Conservation (phyloP, 1,139 yeast species). For the Nakaseomyces nivariensis region DNA sequence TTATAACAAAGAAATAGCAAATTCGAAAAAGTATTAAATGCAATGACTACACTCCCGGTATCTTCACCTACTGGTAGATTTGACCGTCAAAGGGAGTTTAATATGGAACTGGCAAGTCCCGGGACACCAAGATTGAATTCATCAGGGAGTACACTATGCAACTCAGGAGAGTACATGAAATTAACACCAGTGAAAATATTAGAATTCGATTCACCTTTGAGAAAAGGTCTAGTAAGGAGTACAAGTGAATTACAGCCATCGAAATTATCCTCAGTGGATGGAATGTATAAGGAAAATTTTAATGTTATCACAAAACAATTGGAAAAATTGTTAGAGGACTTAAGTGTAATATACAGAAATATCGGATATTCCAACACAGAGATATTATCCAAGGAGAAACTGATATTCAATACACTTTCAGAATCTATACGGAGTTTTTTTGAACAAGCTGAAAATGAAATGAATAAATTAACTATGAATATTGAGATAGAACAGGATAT, state of each 20-base stretch:
- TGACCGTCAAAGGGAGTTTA: neutral
- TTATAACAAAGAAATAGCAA: too few species aligned
- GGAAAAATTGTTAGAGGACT: slow-evolving; percentile 26
- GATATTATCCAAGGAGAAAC: slow-evolving; percentile 30
- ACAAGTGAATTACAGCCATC: slow-evolving; percentile 3
- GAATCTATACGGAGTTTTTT: slow-evolving; percentile 30
- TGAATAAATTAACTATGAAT: slow-evolving; percentile 23
- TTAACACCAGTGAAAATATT: slow-evolving; percentile 20
- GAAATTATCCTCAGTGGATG: slow-evolving; percentile 1
- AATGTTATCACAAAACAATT: slow-evolving; percentile 29
- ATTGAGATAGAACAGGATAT: slow-evolving; percentile 27
- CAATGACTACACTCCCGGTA: slow-evolving; percentile 3
- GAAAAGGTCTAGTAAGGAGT: neutral
- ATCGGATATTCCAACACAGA: slow-evolving; percentile 34
- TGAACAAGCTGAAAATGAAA: slow-evolving; percentile 29
- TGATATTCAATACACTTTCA: slow-evolving; percentile 30
- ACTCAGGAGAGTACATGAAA: slow-evolving; percentile 8
- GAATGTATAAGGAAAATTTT: slow-evolving; percentile 26
- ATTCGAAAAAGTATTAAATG: neutral
- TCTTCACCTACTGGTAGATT: slow-evolving; percentile 1
- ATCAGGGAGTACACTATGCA: slow-evolving; percentile 1
- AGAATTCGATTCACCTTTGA: slow-evolving; percentile 16
- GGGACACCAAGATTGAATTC: slow-evolving; percentile 1
- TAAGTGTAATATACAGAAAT: slow-evolving; percentile 31
- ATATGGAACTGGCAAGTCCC: neutral